Base-by-base conservation (phyloP, 2,329 filamentous ascomycete genomes). In the Colletotrichum neosansevieriae region DNA sequence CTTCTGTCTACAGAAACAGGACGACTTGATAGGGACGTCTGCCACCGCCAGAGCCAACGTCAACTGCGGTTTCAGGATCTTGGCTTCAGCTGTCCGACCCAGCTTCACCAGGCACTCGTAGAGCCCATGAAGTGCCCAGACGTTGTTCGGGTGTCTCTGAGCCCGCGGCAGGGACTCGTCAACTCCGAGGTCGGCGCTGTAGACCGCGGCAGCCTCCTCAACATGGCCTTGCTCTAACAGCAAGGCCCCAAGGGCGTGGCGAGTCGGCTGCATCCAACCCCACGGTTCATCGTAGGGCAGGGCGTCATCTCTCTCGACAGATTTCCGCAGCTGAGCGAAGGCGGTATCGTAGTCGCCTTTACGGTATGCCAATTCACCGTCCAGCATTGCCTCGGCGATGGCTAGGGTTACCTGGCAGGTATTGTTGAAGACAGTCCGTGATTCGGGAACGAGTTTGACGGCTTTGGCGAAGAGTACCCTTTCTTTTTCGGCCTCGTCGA, bases 181-280 rank as follows among this genome's bases (percentile, higher is more conserved):
- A 13, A 90, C 73, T 0, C 90, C 90, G 13, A 92, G 75, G 72
- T 92, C 89, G 0, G 87, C 88, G 19, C 78, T 80, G 71, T 92
- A 92, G 1, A 89, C 84, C 1, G 75, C 81, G 2, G 83, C 78
- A 0, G 90, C 89, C 56, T 90, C 81, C 24, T 85, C 82, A 0
- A 86, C 79, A n/a, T 79, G 80, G 0, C 85, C 88, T 73, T 91
- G 90, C 74, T 94, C 91, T 12, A 92, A 81, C 34, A 92, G 75
- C 3, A 94, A 80, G 0, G 91, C 91, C 1, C 89, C 91, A 58
- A 90, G 90, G 0, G 91, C 91, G 76, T 94, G 91, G 3, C 91
- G 82, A 0, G 88, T 86, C 0, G 91, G 91, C 74, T 92, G 89
- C 91, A 94, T 93, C 91, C 91, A 94, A 0, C 89, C 90, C 91